Percentiles rank a stretch among this genome's conserved stretches.
Conservation (phyloP, 148 eudicot species). For the Salicornia ramosissima region DNA sequence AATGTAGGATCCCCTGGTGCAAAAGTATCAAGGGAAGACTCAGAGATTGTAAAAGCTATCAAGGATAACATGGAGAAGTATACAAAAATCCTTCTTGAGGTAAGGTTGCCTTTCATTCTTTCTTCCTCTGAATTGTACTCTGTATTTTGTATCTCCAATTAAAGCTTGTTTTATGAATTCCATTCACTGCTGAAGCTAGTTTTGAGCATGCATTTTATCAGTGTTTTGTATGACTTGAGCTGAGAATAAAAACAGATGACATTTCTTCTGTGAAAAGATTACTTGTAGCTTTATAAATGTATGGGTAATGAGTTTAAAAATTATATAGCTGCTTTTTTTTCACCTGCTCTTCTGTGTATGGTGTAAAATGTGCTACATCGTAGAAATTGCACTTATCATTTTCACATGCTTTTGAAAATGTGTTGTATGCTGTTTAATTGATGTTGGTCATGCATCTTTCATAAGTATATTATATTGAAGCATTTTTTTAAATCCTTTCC, state of each 20-base stretch:
- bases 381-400: no score
- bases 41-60: slow-evolving; percentile 70
- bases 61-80: slow-evolving; percentile 69
- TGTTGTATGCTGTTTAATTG: no score
- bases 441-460: no score
- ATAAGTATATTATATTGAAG: no score
- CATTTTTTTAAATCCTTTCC: no score
- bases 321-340: neutral
- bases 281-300: neutral
- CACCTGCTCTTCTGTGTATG: neutral
- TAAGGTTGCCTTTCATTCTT: slow-evolving; percentile 22
- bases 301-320: neutral
- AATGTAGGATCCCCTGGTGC: slow-evolving; percentile 91
- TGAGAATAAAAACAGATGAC: neutral
- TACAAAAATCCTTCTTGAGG: slow-evolving; percentile 76
- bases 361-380: neutral
- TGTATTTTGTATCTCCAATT: neutral
- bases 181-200: no score
- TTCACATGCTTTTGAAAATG: neutral
- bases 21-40: slow-evolving; percentile 74
- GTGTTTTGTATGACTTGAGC: neutral
- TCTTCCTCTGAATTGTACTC: neutral
- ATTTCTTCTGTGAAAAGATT: neutral
- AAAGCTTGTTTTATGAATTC: neutral
- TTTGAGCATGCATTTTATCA: neutral